These are phyloP conservation scores for Trichoderma sp. DNA, from an alignment of 2,329 filamentous ascomycete genomes.

Conservation along the genomic window DNA sequence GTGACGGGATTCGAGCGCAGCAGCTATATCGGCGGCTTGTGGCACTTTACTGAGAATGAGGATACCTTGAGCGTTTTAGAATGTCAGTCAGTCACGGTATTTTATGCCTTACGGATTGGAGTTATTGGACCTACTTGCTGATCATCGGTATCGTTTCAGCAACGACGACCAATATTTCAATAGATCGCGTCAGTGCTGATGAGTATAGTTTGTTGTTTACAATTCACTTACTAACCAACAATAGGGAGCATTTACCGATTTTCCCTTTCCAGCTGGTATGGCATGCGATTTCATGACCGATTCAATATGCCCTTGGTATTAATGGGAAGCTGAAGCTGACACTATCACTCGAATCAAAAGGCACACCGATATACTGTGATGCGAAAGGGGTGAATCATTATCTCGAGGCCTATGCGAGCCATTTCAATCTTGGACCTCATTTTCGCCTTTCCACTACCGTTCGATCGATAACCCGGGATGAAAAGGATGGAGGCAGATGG, in stretches of 20 bases:
- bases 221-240: background rate
- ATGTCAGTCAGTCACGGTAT: constrained; percentile 35
- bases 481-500: constrained; percentile 31
- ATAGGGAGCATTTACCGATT: constrained; percentile 35
- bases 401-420: constrained; percentile 39
- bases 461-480: constrained; percentile 27
- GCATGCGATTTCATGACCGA: background rate
- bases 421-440: constrained; percentile 36
- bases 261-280: constrained; percentile 37
- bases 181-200: constrained; percentile 27
- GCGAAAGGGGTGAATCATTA: constrained; percentile 37
- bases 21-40: constrained; percentile 45
- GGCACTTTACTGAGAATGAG: constrained; percentile 43
- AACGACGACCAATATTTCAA: constrained; percentile 34
- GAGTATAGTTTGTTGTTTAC: background rate
- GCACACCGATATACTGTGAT: constrained; percentile 31
- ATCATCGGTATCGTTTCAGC: constrained; percentile 25
- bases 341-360: background rate
- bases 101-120: background rate
- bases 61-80: constrained; percentile 40
- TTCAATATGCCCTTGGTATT: background rate
- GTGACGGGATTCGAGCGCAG: constrained; percentile 47
- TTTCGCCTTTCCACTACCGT: constrained; percentile 36
- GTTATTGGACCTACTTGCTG: background rate
- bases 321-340: background rate